phyloP scores from a whole-genome alignment of 805 yeast species.

The Sugiyamaella floridensis region DNA sequence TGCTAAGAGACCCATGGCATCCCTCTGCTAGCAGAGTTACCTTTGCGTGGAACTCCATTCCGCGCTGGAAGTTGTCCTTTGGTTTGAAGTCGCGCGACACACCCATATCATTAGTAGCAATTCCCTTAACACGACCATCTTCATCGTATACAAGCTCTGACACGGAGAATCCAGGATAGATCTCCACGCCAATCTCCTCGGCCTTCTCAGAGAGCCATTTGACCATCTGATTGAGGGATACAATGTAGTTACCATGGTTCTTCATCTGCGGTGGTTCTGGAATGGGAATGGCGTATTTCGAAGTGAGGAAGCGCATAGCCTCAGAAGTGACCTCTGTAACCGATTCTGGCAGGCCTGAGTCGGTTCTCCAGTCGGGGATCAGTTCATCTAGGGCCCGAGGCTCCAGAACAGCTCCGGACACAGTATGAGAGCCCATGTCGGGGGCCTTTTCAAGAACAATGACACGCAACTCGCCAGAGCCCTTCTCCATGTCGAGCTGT shows the following conservation, averaged over 20 bases:
- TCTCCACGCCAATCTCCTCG: constrained; percentile 87
- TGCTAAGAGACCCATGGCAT: constrained; percentile 92
- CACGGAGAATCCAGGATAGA: constrained; percentile 86
- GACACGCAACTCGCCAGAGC: constrained; percentile 66
- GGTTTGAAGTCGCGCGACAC: constrained; percentile 68
- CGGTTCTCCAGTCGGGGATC: constrained; percentile 53
- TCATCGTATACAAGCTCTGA: constrained; percentile 63
- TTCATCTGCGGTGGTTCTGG: constrained; percentile 93
- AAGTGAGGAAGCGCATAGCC: constrained; percentile 62
- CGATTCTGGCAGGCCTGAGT: constrained; percentile 41
- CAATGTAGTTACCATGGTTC: constrained; percentile 80
- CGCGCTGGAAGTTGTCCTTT: constrained; percentile 81
- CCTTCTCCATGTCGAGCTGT: constrained; percentile 66
- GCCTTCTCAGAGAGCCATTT: constrained; percentile 81
- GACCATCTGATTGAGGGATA: constrained; percentile 72
- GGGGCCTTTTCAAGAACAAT: constrained; percentile 88
- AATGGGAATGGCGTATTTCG: constrained; percentile 53
- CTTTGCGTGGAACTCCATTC: constrained; percentile 94
- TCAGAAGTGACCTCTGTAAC: constrained; percentile 73
- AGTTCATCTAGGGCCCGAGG: constrained; percentile 83
- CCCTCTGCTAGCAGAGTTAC: constrained; percentile 92
- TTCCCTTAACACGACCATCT: constrained; percentile 64
- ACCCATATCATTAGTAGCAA: constrained; percentile 93
- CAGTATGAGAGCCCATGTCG: constrained; percentile 86
- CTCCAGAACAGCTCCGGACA: constrained; percentile 91